Percentiles rank a stretch among this genome's conserved stretches.
Evolutionary conservation across 352 stramenopile species (phyloP).

Genomic region (Phytophthora fragariae): DNA sequence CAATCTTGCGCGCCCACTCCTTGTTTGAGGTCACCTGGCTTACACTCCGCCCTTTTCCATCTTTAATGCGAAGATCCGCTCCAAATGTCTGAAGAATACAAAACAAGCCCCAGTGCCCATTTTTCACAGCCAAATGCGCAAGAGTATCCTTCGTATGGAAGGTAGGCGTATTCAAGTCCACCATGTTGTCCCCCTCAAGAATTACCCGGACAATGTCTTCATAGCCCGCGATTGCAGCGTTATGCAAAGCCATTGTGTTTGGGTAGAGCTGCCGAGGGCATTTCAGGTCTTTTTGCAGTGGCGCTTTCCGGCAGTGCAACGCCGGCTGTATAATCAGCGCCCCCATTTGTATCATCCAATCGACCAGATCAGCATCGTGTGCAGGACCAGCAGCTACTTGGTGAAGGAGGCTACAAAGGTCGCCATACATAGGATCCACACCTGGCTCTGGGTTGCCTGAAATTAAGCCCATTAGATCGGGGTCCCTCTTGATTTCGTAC

Average conservation of each 20-base stretch:
- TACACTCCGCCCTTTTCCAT: not conserved
- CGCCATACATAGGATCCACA: not conserved
- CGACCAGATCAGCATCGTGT: conserved; percentile 33
- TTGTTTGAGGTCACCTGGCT: not conserved
- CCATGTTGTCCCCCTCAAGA: conserved; percentile 34
- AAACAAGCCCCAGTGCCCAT: conserved; percentile 24
- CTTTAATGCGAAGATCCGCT: conserved; percentile 17
- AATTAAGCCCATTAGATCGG: conserved; percentile 13
- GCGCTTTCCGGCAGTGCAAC: conserved; percentile 17
- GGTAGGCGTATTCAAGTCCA: conserved; percentile 39
- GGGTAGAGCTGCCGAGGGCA: not conserved
- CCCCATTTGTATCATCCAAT: conserved; percentile 52
- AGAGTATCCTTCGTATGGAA: conserved; percentile 44
- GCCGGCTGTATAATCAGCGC: conserved; percentile 23
- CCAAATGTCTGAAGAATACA: conserved; percentile 19
- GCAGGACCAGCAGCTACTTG: conserved; percentile 38
- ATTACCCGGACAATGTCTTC: conserved; percentile 34
- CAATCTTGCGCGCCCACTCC: not conserved
- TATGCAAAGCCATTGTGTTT: conserved; percentile 37
- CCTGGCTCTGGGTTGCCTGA: not conserved
- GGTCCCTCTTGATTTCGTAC: conserved; percentile 21
- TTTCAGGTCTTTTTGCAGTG: not conserved
- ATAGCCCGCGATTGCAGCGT: conserved; percentile 25
- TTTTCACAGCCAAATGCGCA: conserved; percentile 34
- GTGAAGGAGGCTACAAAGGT: conserved; percentile 31